These are phyloP conservation scores for Ophiostoma piceae DNA, from an alignment of 2,329 filamentous ascomycete genomes.

Conservation along the genomic window DNA sequence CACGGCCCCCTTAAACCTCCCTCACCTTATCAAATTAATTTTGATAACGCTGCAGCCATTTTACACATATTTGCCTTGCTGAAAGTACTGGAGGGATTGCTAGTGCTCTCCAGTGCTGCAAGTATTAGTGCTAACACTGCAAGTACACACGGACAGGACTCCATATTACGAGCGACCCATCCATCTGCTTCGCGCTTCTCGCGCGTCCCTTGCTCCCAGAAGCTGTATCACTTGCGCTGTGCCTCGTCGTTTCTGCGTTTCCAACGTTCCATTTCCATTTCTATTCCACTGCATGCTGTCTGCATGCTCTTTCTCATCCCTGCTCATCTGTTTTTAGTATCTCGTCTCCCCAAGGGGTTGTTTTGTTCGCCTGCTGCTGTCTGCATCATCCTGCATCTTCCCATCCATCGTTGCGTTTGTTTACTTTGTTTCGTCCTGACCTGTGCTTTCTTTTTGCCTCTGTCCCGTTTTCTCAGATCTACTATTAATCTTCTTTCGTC, in stretches of 20 bases:
- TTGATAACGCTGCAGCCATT: constrained; percentile 17
- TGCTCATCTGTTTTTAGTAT: neutral
- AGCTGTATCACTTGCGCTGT: constrained; percentile 7
- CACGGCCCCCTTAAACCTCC: constrained; percentile 14
- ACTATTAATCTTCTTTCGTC: neutral
- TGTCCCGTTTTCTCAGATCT: neutral
- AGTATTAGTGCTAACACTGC: neutral
- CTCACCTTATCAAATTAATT: constrained; percentile 23
- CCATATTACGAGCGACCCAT: neutral
- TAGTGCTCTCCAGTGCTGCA: neutral
- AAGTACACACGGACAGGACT: neutral
- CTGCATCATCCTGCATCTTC: neutral
- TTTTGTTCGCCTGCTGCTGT: neutral
- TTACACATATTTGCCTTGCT: constrained; percentile 12
- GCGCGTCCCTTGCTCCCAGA: constrained; percentile 23
- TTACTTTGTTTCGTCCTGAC: neutral
- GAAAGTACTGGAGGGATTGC: neutral
- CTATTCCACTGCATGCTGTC: neutral
- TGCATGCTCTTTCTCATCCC: constrained; percentile 7
- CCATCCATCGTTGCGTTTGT: neutral
- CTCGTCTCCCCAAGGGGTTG: neutral
- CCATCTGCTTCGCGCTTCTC: constrained; percentile 26
- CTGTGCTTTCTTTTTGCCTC: neutral
- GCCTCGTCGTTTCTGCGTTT: neutral
- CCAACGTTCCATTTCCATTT: neutral